A percentile compares a stretch with the other conserved stretches of the same genome.
These are phyloP conservation scores for Fusarium sp. DNA, from an alignment of 2,329 filamentous ascomycete species.

Conservation along the genomic window DNA sequence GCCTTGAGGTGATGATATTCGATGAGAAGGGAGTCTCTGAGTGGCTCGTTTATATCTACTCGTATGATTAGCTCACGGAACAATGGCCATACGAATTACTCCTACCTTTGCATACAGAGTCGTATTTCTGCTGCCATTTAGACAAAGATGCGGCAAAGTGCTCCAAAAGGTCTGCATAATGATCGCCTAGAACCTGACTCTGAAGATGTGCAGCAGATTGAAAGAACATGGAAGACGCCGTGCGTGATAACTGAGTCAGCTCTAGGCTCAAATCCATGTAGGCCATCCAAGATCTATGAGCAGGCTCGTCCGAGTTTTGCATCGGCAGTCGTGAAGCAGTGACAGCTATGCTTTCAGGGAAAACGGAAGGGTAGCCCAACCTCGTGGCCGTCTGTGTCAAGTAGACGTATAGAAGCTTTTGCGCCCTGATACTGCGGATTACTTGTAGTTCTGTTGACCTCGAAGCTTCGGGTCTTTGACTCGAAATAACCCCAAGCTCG, in stretches of 20 bases:
- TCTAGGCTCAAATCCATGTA: slow-evolving; percentile 37
- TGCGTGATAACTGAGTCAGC: slow-evolving; percentile 29
- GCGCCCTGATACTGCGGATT: slow-evolving; percentile 11
- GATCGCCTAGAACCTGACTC: slow-evolving; percentile 28
- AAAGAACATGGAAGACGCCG: slow-evolving; percentile 39
- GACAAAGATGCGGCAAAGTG: slow-evolving; percentile 29
- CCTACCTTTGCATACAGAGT: neutral
- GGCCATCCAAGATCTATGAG: slow-evolving; percentile 5
- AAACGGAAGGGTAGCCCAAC: slow-evolving; percentile 15
- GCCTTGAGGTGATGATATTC: slow-evolving; percentile 39
- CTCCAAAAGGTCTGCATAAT: slow-evolving; percentile 32
- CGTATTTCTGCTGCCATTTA: slow-evolving; percentile 28
- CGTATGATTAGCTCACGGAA: neutral
- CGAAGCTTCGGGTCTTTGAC: neutral
- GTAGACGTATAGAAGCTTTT: slow-evolving; percentile 36
- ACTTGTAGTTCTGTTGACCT: neutral
- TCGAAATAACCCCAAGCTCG: slow-evolving; percentile 36
- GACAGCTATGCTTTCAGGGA: slow-evolving; percentile 20
- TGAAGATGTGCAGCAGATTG: slow-evolving; percentile 32
- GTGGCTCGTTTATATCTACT: slow-evolving; percentile 8
- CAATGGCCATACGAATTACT: neutral
- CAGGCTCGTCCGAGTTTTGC: neutral
- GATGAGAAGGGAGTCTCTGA: slow-evolving; percentile 23
- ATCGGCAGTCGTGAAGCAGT: neutral
- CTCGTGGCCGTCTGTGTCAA: slow-evolving; percentile 32